Percentiles rank a stretch among this genome's conserved stretches.
Evolutionary conservation across 768 basidiomycete genomes (phyloP).

Genomic region (Arthromyces matolae): DNA sequence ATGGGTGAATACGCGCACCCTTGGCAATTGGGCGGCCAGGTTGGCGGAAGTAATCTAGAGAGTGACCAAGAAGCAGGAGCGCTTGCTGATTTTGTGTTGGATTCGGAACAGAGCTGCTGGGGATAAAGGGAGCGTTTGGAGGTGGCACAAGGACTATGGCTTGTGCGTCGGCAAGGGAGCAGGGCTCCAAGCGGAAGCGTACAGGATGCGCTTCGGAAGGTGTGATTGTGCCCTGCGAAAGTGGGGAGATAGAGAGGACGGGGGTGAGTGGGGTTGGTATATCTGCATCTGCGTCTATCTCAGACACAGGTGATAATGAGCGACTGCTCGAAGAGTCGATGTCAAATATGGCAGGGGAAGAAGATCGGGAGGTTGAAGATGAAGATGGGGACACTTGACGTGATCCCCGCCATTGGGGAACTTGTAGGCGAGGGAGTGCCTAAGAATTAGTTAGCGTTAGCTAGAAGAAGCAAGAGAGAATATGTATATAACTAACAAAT

Average conservation of each 20-base stretch:
- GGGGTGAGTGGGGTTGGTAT: constrained; percentile 25
- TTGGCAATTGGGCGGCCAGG: constrained; percentile 37
- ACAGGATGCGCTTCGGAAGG: constrained; percentile 11
- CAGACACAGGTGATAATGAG: not conserved
- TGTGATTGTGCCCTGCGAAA: constrained; percentile 17
- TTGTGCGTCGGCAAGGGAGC: constrained; percentile 49
- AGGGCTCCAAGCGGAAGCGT: constrained; percentile 37
- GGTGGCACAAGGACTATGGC: constrained; percentile 47
- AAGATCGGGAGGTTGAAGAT: constrained; percentile 36
- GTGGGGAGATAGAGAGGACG: constrained; percentile 30
- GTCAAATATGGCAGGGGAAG: constrained; percentile 28
- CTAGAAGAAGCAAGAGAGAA: not conserved
- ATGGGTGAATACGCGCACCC: constrained; percentile 54
- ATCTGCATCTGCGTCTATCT: not conserved
- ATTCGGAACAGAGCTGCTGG: constrained; percentile 13
- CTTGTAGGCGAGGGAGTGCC: constrained; percentile 18
- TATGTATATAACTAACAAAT: constrained; percentile 10
- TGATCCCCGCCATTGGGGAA: constrained; percentile 18
- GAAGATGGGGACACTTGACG: constrained; percentile 38
- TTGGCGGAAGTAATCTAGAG: constrained; percentile 43
- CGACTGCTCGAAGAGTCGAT: constrained; percentile 10
- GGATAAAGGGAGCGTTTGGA: constrained; percentile 21
- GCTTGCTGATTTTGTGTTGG: constrained; percentile 23
- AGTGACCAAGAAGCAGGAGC: constrained; percentile 48
- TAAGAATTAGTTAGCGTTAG: constrained; percentile 9